Base-by-base conservation (phyloP, 257 asterid genomes). In the Datura wrightii region DNA sequence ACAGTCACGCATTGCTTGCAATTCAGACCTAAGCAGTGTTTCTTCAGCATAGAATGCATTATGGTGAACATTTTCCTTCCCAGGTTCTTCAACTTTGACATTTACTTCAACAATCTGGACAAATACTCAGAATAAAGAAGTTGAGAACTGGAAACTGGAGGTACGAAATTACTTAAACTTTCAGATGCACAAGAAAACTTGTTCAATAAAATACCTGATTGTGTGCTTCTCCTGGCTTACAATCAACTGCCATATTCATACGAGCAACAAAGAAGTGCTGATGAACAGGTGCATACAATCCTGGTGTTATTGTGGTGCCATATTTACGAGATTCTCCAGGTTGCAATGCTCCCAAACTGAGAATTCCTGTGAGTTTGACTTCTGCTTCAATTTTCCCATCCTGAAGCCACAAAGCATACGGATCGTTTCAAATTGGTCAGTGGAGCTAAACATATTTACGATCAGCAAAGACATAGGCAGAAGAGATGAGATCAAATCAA, bases 381-480 rank as follows among this genome's bases (percentile, higher is more conserved):
- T 95, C 98, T 37, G 99, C 99, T 89, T 97, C 98, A 85, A 97
- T 95, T 92, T 97, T 97, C 36, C 99, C 99, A 91, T 97, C 99
- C 99, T 96, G 92, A 46, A 52, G 41, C 62, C 14, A 76, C 42
- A 76, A 76, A 50, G 60, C 16, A 6, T 52, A 76, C 46, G 3
- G 8, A 76, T 31, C 8, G 5, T 52, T 14, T 50, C 62, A 52
- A 52, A 76, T 31, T 14, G 46, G 46, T 76, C 11, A 31, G 24
- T 34, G n/a, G 82, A 52, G 8, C 63, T 76, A 76, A 24, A 36
- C 31, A 8, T 50, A 50, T 4, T 74, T 24, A 74, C 10, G 15
- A 50, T 48, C 60, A 48, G 62, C 6, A 76, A 76, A 76, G 41
- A 76, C 60, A 76, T 50, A 50, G 56, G 42, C 81, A 50, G 5